Percentiles rank a stretch among this genome's conserved stretches.
These are phyloP conservation scores for Porcisia hertigi DNA, from an alignment of 208 protist genomes.

Conservation along the genomic window DNA sequence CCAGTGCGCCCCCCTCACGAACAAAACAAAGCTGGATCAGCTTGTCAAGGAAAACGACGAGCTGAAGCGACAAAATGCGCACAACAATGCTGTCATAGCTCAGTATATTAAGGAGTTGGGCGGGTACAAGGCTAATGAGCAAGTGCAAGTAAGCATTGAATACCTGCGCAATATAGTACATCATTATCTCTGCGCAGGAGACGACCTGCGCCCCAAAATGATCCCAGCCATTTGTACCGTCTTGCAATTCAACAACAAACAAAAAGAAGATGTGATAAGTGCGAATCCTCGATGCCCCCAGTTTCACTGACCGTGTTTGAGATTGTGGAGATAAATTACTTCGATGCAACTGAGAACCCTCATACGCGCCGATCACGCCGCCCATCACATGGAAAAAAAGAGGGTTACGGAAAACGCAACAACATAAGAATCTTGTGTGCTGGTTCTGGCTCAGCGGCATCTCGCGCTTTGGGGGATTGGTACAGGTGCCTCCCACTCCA, in stretches of 20 bases:
- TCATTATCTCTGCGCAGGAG: constrained; percentile 70
- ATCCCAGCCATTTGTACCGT: constrained; percentile 88
- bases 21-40: constrained; percentile 25
- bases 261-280: constrained; percentile 69
- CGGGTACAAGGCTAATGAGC: constrained; percentile 58
- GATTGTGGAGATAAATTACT: not conserved
- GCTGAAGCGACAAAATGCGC: constrained; percentile 47
- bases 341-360: not conserved
- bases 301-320: constrained; percentile 44
- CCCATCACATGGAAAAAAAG: not conserved
- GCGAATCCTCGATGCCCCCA: constrained; percentile 70
- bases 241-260: constrained; percentile 71
- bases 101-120: constrained; percentile 76
- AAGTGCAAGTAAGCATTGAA: constrained; percentile 65
- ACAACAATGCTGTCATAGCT: constrained; percentile 68
- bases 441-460: not conserved
- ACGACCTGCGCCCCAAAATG: constrained; percentile 77
- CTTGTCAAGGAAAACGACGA: constrained; percentile 60
- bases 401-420: not conserved
- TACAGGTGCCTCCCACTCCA: no score
- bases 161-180: constrained; percentile 85
- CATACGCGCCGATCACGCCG: not conserved
- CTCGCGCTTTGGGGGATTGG: not conserved
- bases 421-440: not conserved
- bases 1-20: constrained; percentile 33